phyloP scores from a whole-genome alignment of 2,329 filamentous ascomycete genomes.

The Westerdykella ornata region DNA sequence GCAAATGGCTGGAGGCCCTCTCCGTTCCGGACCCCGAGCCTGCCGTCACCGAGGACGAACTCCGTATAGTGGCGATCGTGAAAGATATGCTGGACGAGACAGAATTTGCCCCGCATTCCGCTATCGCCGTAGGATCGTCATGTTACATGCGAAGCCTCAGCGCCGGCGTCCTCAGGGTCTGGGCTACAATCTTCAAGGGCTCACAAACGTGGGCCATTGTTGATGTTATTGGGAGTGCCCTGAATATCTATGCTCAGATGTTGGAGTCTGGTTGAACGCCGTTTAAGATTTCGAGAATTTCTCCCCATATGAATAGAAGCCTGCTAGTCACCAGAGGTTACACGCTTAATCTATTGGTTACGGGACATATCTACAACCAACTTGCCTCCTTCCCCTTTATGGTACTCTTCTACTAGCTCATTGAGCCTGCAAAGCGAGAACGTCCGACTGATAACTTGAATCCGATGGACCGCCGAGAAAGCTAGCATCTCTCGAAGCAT shows the following conservation, averaged over 20 bases:
- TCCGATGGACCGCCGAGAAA: conserved; percentile 33
- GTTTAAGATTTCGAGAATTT: no score
- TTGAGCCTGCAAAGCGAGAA: conserved; percentile 36
- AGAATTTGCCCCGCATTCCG: conserved; percentile 25
- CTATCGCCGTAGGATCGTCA: conserved; percentile 28
- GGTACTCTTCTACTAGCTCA: conserved; percentile 41
- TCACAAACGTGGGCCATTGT: conserved; percentile 42
- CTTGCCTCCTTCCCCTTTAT: conserved; percentile 42
- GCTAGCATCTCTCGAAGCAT: conserved; percentile 37
- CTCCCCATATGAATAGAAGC: no score
- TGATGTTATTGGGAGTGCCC: conserved; percentile 37
- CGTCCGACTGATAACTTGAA: conserved; percentile 33
- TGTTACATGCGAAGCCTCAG: conserved; percentile 33
- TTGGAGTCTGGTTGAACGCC: conserved; percentile 30
- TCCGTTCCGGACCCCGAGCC: conserved; percentile 28
- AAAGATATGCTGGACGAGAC: conserved; percentile 41
- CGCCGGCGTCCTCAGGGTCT: conserved; percentile 38
- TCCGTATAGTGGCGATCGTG: conserved; percentile 32
- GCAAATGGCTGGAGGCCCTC: conserved; percentile 38
- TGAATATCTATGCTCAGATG: conserved; percentile 41
- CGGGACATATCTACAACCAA: conserved; percentile 40
- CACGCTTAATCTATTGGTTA: conserved; percentile 1
- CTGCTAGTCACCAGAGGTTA: background rate
- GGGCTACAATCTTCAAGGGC: conserved; percentile 40
- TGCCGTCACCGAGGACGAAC: conserved; percentile 35